phyloP scores from a whole-genome alignment of 495 filamentous ascomycete genomes.

The Niebla homalea region DNA sequence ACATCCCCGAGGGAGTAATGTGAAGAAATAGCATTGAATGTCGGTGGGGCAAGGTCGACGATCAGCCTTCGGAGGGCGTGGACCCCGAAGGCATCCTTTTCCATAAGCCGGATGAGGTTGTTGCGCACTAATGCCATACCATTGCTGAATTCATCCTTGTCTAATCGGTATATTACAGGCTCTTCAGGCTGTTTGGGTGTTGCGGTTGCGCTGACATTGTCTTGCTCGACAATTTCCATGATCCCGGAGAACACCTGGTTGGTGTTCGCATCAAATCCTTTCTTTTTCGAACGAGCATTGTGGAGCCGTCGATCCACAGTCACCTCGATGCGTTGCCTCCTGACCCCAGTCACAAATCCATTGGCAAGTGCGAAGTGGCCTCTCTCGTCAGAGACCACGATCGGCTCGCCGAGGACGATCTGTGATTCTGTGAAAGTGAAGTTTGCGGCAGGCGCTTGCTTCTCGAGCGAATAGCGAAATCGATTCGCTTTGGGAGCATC shows the following conservation, averaged over 20 bases:
- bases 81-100: constrained; percentile 60
- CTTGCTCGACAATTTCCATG: constrained; percentile 64
- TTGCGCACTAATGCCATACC: constrained; percentile 91
- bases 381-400: constrained; percentile 90
- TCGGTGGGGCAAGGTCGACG: constrained; percentile 55
- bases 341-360: constrained; percentile 70
- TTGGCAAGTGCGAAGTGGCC: constrained; percentile 90
- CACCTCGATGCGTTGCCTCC: constrained; percentile 61
- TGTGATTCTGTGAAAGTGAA: constrained; percentile 88
- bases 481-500: constrained; percentile 74
- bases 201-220: constrained; percentile 15
- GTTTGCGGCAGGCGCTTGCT: constrained; percentile 37
- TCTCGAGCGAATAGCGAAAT: constrained; percentile 70
- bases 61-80: constrained; percentile 62
- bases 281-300: constrained; percentile 61
- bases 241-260: constrained; percentile 86
- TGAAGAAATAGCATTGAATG: constrained; percentile 53
- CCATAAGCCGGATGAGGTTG: constrained; percentile 86
- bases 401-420: constrained; percentile 75
- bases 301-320: constrained; percentile 80
- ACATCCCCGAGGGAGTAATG: constrained; percentile 40
- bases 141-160: constrained; percentile 97
- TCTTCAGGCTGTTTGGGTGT: constrained; percentile 37
- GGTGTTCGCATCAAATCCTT: constrained; percentile 55
- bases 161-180: constrained; percentile 64